A percentile compares a stretch with the other conserved stretches of the same genome.
phyloP scores from a whole-genome alignment of 495 filamentous ascomycete genomes.

The Thozetella sp. region DNA sequence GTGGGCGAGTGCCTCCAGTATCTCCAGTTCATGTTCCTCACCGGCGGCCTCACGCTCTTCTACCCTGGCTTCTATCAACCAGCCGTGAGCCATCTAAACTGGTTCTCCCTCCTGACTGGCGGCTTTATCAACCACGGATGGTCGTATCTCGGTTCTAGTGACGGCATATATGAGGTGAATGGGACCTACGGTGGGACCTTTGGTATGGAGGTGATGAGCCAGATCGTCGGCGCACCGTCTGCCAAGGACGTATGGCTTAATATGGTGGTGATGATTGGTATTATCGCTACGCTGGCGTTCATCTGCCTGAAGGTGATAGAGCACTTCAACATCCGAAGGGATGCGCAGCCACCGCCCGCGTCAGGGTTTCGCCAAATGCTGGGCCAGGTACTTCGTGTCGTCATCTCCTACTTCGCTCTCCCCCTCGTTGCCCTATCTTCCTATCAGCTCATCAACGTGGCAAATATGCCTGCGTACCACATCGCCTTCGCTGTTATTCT shows the following conservation, averaged over 20 bases:
- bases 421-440: slow-evolving; percentile 69
- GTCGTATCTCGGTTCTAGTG: slow-evolving; percentile 6
- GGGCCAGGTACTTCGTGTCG: slow-evolving; percentile 45
- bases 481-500: slow-evolving; percentile 63
- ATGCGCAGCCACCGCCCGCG: background rate
- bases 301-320: background rate
- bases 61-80: slow-evolving; percentile 82
- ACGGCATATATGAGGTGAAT: slow-evolving; percentile 17
- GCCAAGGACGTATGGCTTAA: slow-evolving; percentile 17
- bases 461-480: slow-evolving; percentile 55
- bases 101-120: slow-evolving; percentile 12
- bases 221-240: slow-evolving; percentile 12
- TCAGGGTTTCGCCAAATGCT: slow-evolving; percentile 8
- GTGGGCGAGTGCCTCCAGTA: slow-evolving; percentile 66
- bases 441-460: slow-evolving; percentile 69
- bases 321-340: background rate
- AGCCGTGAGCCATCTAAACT: slow-evolving; percentile 38
- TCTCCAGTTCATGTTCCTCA: slow-evolving; percentile 74
- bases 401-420: slow-evolving; percentile 75
- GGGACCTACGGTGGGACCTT: slow-evolving; percentile 15
- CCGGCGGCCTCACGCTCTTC: slow-evolving; percentile 67
- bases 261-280: slow-evolving; percentile 11
- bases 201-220: slow-evolving; percentile 17
- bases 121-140: slow-evolving; percentile 10
- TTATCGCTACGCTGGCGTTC: background rate